These are phyloP conservation scores for Colletotrichum sidae DNA, from an alignment of 2,329 filamentous ascomycete genomes.

Conservation along the genomic window DNA sequence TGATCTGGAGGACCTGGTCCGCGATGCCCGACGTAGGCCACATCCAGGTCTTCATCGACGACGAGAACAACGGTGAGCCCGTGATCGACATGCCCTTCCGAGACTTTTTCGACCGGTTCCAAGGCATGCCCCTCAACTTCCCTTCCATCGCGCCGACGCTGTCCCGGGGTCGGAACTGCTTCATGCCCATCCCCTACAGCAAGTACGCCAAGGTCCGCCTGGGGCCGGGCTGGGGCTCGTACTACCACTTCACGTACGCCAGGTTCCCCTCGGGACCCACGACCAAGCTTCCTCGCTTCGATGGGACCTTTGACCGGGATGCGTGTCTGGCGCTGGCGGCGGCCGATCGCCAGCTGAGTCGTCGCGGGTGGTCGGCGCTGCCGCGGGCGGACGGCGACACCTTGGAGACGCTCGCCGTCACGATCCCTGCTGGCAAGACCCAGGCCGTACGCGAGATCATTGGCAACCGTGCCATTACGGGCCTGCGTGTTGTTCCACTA, in stretches of 20 bases:
- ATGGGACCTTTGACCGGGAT: constrained; percentile 28
- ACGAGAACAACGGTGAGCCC: constrained; percentile 5
- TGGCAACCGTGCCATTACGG: constrained; percentile 29
- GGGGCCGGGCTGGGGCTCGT: constrained; percentile 27
- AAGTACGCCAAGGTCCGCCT: constrained; percentile 30
- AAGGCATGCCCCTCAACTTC: constrained; percentile 33
- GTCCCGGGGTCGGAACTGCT: constrained; percentile 31
- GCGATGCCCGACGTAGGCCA: constrained; percentile 29
- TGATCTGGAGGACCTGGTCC: constrained; percentile 33
- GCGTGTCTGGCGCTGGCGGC: constrained; percentile 27
- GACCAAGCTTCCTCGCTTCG: constrained; percentile 10
- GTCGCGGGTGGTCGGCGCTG: constrained; percentile 31
- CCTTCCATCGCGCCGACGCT: constrained; percentile 25
- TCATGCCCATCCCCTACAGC: constrained; percentile 34
- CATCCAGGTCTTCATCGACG: constrained; percentile 30
- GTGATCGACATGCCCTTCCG: constrained; percentile 27
- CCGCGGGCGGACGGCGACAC: constrained; percentile 24
- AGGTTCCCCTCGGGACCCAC: constrained; percentile 14
- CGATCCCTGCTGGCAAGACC: constrained; percentile 12
- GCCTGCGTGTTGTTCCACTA: constrained; percentile 27
- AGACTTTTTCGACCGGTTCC: constrained; percentile 32
- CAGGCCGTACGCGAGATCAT: constrained; percentile 17
- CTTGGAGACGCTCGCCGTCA: constrained; percentile 23
- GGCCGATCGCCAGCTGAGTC: constrained; percentile 26
- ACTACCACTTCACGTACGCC: constrained; percentile 34